A percentile compares a stretch with the other conserved stretches of the same genome.
Conservation (phyloP, 2,329 filamentous ascomycete species). For the Blumeria hordei region DNA sequence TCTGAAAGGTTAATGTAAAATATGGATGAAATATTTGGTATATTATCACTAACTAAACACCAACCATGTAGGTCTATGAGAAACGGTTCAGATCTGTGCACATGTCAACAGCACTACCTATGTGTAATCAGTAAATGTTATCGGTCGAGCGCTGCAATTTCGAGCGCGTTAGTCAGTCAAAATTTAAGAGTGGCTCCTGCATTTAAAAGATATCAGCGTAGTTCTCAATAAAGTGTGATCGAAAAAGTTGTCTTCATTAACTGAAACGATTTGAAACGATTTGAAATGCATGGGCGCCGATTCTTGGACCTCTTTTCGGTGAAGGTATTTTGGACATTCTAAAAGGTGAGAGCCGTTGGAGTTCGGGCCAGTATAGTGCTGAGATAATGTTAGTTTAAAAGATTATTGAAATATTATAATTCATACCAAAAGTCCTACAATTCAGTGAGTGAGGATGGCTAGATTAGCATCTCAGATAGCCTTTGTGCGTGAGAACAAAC, state of each 20-base stretch:
- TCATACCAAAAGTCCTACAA: slow-evolving; percentile 8
- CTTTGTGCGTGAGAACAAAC: slow-evolving; percentile 70
- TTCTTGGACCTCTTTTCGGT: too few relatives aligned
- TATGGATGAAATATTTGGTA: not conserved
- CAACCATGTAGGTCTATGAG: not conserved
- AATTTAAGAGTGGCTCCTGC: slow-evolving; percentile 8
- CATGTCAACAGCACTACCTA: slow-evolving; percentile 8
- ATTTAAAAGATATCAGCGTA: slow-evolving; percentile 11
- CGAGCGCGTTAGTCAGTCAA: not conserved
- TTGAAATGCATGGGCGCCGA: too few relatives aligned
- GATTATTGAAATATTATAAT: too few relatives aligned
- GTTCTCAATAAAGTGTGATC: slow-evolving; percentile 5
- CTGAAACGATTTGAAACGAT: too few relatives aligned
- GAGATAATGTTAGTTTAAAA: too few relatives aligned
- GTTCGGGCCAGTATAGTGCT: too few relatives aligned
- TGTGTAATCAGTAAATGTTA: slow-evolving; percentile 11
- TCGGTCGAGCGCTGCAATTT: not conserved
- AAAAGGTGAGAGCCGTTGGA: too few relatives aligned
- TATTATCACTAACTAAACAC: not conserved
- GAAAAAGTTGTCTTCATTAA: too few relatives aligned
- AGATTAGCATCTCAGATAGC: slow-evolving; percentile 36
- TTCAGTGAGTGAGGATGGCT: slow-evolving; percentile 5
- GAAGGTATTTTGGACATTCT: too few relatives aligned
- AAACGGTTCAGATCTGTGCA: slow-evolving; percentile 4
- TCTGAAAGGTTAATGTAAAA: not conserved